These are phyloP conservation scores for Phialophora chinensis DNA, from an alignment of 2,329 filamentous ascomycete genomes.

Conservation along the genomic window DNA sequence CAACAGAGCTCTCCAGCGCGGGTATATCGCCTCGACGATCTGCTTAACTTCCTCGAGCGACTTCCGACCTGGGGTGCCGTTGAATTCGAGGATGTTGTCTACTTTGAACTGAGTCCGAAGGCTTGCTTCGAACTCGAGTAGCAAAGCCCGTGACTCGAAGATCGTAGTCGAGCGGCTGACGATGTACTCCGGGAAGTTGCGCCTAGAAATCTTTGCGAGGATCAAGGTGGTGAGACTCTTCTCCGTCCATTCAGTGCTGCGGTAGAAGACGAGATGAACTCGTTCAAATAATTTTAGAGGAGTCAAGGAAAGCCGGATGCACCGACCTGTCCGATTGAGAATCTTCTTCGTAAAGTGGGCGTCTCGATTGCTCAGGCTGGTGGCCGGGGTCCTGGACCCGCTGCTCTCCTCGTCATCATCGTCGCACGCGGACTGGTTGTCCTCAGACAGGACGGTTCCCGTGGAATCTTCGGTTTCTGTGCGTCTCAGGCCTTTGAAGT, in stretches of 20 bases:
- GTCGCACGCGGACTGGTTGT: slow-evolving; percentile 31
- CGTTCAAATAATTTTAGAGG: slow-evolving; percentile 85
- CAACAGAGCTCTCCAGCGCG: slow-evolving; percentile 78
- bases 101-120: slow-evolving; percentile 80
- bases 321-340: slow-evolving; percentile 76
- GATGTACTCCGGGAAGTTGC: slow-evolving; percentile 88
- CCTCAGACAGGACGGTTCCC: slow-evolving; percentile 41
- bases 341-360: slow-evolving; percentile 79
- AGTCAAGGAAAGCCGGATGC: slow-evolving; percentile 76
- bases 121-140: slow-evolving; percentile 89
- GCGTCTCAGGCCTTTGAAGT: slow-evolving; percentile 69
- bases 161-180: slow-evolving; percentile 90
- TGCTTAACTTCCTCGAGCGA: slow-evolving; percentile 71
- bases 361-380: slow-evolving; percentile 66
- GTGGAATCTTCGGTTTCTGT: slow-evolving; percentile 65
- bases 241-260: slow-evolving; percentile 95
- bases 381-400: slow-evolving; percentile 31
- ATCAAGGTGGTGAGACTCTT: slow-evolving; percentile 96
- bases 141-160: slow-evolving; percentile 73
- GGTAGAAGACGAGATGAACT: slow-evolving; percentile 93
- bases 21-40: slow-evolving; percentile 75
- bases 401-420: slow-evolving; percentile 50
- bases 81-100: slow-evolving; percentile 81
- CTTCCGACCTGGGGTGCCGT: slow-evolving; percentile 69
- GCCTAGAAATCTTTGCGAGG: slow-evolving; percentile 82